Percentiles rank a stretch among this genome's conserved stretches.
Evolutionary conservation across 2,329 filamentous ascomycete genomes (phyloP).

Genomic region (Diplodia corticola): DNA sequence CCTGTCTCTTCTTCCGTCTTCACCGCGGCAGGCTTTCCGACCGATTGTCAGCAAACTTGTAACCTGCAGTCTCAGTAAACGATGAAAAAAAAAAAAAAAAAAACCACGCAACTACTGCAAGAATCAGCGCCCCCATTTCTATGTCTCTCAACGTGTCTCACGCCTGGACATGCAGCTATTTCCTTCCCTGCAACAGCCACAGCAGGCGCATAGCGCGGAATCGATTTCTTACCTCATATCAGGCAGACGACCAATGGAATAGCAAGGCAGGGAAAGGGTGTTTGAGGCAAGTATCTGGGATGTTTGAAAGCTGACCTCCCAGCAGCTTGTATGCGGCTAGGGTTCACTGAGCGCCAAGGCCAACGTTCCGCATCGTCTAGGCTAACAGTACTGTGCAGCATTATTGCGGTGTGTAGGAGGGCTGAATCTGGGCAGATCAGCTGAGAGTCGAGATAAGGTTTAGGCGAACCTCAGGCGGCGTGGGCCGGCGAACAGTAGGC

Average conservation of each 20-base stretch:
- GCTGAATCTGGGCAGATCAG: slow-evolving; percentile 13
- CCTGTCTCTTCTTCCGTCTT: background rate
- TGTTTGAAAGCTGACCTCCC: background rate
- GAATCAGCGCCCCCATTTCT: background rate
- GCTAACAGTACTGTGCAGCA: background rate
- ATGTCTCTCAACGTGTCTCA: background rate
- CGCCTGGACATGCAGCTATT: background rate
- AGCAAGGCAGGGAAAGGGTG: background rate
- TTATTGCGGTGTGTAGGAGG: background rate
- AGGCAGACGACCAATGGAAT: too few relatives aligned
- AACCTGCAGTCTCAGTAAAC: slow-evolving; percentile 10
- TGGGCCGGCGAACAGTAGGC: background rate
- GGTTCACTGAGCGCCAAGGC: background rate
- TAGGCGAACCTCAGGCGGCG: background rate
- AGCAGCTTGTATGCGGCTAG: background rate
- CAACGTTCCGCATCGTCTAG: background rate
- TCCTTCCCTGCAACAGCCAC: background rate
- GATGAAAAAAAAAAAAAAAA: slow-evolving; percentile 8
- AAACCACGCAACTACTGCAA: slow-evolving; percentile 4
- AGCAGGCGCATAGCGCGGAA: background rate
- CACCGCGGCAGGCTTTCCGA: background rate
- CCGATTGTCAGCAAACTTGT: slow-evolving; percentile 2
- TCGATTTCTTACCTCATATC: background rate
- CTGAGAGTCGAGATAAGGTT: slow-evolving; percentile 18
- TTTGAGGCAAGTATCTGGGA: background rate